Evolutionary conservation across 305 asterid genomes (phyloP).

Genomic region (Fraxinus sp.): DNA sequence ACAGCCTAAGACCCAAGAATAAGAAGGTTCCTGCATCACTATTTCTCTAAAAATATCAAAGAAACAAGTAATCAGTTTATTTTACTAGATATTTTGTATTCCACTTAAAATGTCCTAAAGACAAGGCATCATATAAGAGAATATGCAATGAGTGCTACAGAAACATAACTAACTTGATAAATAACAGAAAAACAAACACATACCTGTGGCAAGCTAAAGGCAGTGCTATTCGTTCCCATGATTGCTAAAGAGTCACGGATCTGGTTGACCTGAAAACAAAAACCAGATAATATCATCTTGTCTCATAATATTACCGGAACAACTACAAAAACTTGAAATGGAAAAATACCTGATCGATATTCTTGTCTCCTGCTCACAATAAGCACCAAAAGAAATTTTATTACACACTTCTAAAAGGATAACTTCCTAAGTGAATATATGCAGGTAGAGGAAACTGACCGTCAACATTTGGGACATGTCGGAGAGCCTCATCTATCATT

Average conservation of each 20-base stretch:
- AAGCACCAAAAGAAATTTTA: constrained; percentile 29
- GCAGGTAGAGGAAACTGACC: constrained; percentile 54
- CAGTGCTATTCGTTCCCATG: constrained; percentile 98
- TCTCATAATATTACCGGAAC: constrained; percentile 19
- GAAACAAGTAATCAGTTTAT: no score
- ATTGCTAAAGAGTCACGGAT: constrained; percentile 94
- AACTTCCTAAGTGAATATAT: constrained; percentile 25
- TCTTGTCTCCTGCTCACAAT: constrained; percentile 71
- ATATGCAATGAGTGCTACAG: neutral
- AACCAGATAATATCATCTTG: neutral
- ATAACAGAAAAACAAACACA: constrained; percentile 17
- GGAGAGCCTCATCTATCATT: constrained; percentile 94
- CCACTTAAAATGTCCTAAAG: neutral
- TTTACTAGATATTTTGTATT: no score
- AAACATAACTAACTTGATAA: neutral
- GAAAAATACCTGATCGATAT: constrained; percentile 71
- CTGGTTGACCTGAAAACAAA: constrained; percentile 73
- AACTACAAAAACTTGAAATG: constrained; percentile 22
- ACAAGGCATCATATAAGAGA: neutral
- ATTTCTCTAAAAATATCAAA: no score
- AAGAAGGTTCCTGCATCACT: neutral
- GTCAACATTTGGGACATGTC: constrained; percentile 69
- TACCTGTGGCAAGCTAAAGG: constrained; percentile 98
- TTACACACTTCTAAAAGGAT: constrained; percentile 6
- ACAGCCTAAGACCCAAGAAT: no score